These are phyloP conservation scores for Fusarium graminum DNA, from an alignment of 2,329 filamentous ascomycete genomes.

Conservation along the genomic window DNA sequence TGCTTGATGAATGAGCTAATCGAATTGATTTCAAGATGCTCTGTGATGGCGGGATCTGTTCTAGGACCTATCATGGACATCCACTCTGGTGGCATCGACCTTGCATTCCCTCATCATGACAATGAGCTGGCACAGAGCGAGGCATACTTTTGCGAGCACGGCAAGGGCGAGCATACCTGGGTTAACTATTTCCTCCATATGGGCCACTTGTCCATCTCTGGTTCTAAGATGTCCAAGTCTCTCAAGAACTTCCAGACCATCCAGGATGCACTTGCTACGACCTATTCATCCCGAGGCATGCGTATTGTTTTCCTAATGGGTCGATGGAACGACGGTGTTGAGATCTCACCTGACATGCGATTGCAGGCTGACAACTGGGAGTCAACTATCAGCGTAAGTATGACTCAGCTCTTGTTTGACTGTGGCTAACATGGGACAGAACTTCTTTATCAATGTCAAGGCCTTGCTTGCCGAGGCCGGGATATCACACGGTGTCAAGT, in stretches of 20 bases:
- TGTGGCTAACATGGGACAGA: conserved; percentile 55
- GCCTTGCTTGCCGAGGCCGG: conserved; percentile 64
- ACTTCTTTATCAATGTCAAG: conserved; percentile 71
- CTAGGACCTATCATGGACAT: conserved; percentile 89
- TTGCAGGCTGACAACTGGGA: conserved; percentile 84
- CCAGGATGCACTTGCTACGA: conserved; percentile 77
- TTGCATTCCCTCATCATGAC: conserved; percentile 92
- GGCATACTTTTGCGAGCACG: conserved; percentile 77
- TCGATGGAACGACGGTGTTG: conserved; percentile 90
- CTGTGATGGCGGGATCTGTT: conserved; percentile 92
- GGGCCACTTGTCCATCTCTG: conserved; percentile 87
- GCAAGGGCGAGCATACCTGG: conserved; percentile 76
- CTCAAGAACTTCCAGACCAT: conserved; percentile 98
- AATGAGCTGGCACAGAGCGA: conserved; percentile 93
- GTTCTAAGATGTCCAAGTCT: conserved; percentile 95
- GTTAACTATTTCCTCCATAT: conserved; percentile 97
- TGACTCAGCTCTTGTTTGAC: neutral
- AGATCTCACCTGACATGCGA: conserved; percentile 87
- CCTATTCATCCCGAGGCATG: conserved; percentile 82
- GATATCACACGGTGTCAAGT: conserved; percentile 53
- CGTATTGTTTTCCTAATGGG: conserved; percentile 90
- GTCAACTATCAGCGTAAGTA: conserved; percentile 74
- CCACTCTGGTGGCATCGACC: conserved; percentile 91
- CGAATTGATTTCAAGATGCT: conserved; percentile 66
- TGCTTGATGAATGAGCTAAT: conserved; percentile 2